A percentile compares a stretch with the other conserved stretches of the same genome.
These are phyloP conservation scores for Ogataea haglerorum DNA, from an alignment of 805 yeast genomes.

Conservation along the genomic window DNA sequence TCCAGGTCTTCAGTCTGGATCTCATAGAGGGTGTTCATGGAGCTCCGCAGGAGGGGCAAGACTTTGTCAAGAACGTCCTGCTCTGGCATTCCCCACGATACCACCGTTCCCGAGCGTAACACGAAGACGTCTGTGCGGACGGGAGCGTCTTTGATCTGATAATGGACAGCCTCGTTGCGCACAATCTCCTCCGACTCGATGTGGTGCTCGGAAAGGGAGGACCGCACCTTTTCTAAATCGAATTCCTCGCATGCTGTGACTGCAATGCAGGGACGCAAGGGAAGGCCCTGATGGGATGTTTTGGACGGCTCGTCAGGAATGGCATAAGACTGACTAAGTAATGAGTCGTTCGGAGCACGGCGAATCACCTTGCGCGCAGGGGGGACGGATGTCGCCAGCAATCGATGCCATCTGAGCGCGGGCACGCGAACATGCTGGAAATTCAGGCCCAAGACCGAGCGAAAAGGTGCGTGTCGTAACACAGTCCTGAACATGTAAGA, in stretches of 20 bases:
- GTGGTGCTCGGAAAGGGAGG: constrained; percentile 37
- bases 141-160: constrained; percentile 36
- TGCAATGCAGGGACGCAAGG: constrained; percentile 51
- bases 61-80: constrained; percentile 41
- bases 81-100: constrained; percentile 81
- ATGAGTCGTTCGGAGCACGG: constrained; percentile 17
- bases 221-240: constrained; percentile 48
- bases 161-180: constrained; percentile 60
- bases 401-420: background rate
- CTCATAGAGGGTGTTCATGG: constrained; percentile 46
- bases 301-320: constrained; percentile 3
- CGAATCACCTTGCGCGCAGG: constrained; percentile 14
- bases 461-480: no score
- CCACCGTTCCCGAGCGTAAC: constrained; percentile 72
- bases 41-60: constrained; percentile 48
- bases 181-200: constrained; percentile 33
- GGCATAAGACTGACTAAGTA: constrained; percentile 17
- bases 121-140: constrained; percentile 54
- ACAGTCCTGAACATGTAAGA: no score
- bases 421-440: no score
- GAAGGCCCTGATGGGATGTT: constrained; percentile 9
- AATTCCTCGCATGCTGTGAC: constrained; percentile 72
- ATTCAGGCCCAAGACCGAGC: no score
- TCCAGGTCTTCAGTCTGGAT: constrained; percentile 87
- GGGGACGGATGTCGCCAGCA: constrained; percentile 1